Evolutionary conservation across 2,329 filamentous ascomycete genomes (phyloP).

Genomic region (Fusarium cyanostomum): DNA sequence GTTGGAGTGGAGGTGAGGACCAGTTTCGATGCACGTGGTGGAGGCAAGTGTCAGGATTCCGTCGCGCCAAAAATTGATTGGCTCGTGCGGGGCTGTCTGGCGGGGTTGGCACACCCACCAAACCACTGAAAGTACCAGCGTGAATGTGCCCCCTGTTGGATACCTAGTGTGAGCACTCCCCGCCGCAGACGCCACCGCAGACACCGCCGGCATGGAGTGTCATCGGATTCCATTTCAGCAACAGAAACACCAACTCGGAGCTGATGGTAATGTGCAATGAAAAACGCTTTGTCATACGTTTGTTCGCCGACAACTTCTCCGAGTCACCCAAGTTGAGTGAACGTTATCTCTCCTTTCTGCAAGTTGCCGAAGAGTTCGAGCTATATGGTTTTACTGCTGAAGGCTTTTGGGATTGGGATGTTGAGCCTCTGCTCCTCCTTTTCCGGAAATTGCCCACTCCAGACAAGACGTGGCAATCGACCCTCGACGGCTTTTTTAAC

Average conservation of each 20-base stretch:
- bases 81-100: too few species aligned
- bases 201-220: background rate
- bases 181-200: too few species aligned
- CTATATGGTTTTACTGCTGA: constrained; percentile 35
- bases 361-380: constrained; percentile 34
- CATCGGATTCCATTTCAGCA: constrained; percentile 22
- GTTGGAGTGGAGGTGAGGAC: too few species aligned
- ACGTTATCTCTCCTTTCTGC: constrained; percentile 36
- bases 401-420: constrained; percentile 38
- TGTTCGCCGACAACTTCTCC: constrained; percentile 31
- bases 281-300: constrained; percentile 23
- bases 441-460: background rate
- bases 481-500: constrained; percentile 22
- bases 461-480: background rate
- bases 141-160: too few species aligned
- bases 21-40: too few species aligned
- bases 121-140: too few species aligned
- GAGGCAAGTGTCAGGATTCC: too few species aligned
- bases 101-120: too few species aligned
- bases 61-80: too few species aligned
- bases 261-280: constrained; percentile 30
- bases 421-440: constrained; percentile 14
- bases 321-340: constrained; percentile 26
- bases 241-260: constrained; percentile 19
- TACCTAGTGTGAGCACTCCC: too few species aligned